Evolutionary conservation across 805 yeast species (phyloP).

Genomic region (Maudiozyma bulderi): DNA sequence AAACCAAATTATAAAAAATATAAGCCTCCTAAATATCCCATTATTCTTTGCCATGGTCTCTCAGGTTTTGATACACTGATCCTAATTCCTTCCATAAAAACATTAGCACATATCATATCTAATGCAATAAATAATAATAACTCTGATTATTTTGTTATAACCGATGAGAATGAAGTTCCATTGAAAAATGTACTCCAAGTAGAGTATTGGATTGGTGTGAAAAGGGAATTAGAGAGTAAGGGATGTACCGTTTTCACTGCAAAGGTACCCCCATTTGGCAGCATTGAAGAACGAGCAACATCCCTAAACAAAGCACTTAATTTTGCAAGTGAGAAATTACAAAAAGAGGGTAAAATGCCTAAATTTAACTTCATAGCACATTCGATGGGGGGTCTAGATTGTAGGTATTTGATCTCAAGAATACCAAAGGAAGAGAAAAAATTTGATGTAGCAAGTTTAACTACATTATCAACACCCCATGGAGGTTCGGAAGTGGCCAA

Average conservation of each 20-base stretch:
- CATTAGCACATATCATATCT: slow-evolving; percentile 18
- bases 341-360: background rate
- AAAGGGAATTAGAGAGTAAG: slow-evolving; percentile 43
- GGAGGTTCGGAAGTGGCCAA: slow-evolving; percentile 80
- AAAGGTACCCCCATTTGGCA: slow-evolving; percentile 74
- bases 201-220: slow-evolving; percentile 79
- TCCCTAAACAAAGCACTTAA: slow-evolving; percentile 45
- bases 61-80: slow-evolving; percentile 63
- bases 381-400: slow-evolving; percentile 91
- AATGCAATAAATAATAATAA: slow-evolving; percentile 13
- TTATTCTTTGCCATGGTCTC: slow-evolving; percentile 79
- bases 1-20: slow-evolving; percentile 25
- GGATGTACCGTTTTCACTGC: slow-evolving; percentile 68
- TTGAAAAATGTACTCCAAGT: slow-evolving; percentile 1
- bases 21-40: slow-evolving; percentile 56
- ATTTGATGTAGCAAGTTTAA: slow-evolving; percentile 59
- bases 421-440: slow-evolving; percentile 31
- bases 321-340: background rate
- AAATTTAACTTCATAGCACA: slow-evolving; percentile 69
- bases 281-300: slow-evolving; percentile 59
- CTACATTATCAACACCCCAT: slow-evolving; percentile 86
- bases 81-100: slow-evolving; percentile 35
- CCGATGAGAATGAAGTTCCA: slow-evolving; percentile 14
- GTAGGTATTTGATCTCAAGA: slow-evolving; percentile 61
- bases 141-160: slow-evolving; percentile 14